These are phyloP conservation scores for Talaromyces sp. DNA, from an alignment of 2,329 filamentous ascomycete genomes.

Conservation along the genomic window DNA sequence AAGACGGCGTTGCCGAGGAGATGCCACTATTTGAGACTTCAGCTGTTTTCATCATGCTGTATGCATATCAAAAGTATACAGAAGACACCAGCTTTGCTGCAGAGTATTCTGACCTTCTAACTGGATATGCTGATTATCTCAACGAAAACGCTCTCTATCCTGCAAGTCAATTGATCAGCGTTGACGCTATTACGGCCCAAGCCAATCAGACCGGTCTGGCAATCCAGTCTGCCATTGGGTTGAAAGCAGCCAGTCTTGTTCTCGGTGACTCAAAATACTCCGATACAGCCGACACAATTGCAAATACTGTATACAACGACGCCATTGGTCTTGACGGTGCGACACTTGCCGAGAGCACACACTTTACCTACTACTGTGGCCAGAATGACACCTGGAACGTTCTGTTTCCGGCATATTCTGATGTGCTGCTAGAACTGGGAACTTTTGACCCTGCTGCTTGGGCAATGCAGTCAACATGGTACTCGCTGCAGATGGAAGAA, in stretches of 20 bases:
- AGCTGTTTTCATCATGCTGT: slow-evolving; percentile 39
- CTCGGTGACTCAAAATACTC: neutral
- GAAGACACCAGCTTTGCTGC: slow-evolving; percentile 29
- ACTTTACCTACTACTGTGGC: neutral
- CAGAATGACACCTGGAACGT: neutral
- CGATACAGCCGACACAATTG: neutral
- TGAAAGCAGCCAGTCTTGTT: neutral
- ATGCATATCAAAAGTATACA: slow-evolving; percentile 39
- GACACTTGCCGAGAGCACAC: neutral
- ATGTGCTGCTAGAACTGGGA: slow-evolving; percentile 34
- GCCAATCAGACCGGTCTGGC: neutral
- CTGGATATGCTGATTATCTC: neutral
- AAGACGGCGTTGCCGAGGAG: slow-evolving; percentile 37
- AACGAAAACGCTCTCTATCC: neutral
- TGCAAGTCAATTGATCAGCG: neutral
- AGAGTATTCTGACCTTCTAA: neutral
- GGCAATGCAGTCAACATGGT: slow-evolving; percentile 3
- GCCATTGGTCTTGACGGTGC: neutral
- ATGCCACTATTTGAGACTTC: slow-evolving; percentile 45
- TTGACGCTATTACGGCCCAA: neutral
- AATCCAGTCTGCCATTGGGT: neutral
- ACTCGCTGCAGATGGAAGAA: neutral
- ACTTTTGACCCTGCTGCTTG: slow-evolving; percentile 40
- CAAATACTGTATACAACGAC: neutral
- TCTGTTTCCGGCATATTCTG: neutral